phyloP scores from a whole-genome alignment of 2,329 filamentous ascomycete species.

The Colletotrichum plurivorum region DNA sequence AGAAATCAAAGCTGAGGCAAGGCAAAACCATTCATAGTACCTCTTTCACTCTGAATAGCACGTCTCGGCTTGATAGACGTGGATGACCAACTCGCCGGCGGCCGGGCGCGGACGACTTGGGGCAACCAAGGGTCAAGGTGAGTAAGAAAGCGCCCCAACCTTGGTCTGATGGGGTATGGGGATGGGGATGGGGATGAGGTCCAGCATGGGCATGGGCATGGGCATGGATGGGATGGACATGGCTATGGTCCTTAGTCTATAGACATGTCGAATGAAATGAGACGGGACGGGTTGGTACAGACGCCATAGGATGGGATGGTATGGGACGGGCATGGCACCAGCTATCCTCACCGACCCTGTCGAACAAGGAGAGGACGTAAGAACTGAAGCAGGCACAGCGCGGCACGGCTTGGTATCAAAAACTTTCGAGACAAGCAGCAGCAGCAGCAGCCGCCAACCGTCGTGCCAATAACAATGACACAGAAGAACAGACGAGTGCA shows the following conservation, averaged over 20 bases:
- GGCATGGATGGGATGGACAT: slow-evolving; percentile 13
- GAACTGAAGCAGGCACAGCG: not conserved
- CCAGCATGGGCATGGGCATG: slow-evolving; percentile 7
- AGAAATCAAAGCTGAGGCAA: not conserved
- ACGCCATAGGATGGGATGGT: slow-evolving; percentile 4
- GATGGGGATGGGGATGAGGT: slow-evolving; percentile 24
- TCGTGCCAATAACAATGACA: slow-evolving; percentile 26
- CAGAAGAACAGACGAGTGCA: slow-evolving; percentile 17
- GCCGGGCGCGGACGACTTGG: not conserved
- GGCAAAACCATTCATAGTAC: no score
- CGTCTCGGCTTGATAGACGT: no score
- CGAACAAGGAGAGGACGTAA: not conserved
- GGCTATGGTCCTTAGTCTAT: not conserved
- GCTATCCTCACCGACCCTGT: slow-evolving; percentile 18
- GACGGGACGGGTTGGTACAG: not conserved
- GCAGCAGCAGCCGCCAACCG: not conserved
- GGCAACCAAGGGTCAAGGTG: slow-evolving; percentile 5
- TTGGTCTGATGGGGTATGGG: slow-evolving; percentile 36
- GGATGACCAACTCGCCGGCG: no score
- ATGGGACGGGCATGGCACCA: slow-evolving; percentile 25
- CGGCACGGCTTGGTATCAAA: slow-evolving; percentile 23
- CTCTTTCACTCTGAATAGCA: no score
- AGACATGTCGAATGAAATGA: slow-evolving; percentile 10
- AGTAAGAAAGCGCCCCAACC: slow-evolving; percentile 21
- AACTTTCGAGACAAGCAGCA: slow-evolving; percentile 10